These are phyloP conservation scores for Effrenium voratum DNA, from an alignment of 73 alveolate species.

Conservation along the genomic window DNA sequence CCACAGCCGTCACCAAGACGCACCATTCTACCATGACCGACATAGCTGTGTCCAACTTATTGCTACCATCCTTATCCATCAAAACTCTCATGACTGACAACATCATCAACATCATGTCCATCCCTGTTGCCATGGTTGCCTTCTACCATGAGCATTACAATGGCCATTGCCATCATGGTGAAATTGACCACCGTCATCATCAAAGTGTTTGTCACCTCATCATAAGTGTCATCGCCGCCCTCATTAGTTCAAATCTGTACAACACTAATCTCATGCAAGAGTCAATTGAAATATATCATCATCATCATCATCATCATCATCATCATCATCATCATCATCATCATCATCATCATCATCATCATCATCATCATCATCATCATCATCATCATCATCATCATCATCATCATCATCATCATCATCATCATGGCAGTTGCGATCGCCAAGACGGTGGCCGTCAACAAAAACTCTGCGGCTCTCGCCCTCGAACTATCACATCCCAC, in stretches of 20 bases:
- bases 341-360: not conserved
- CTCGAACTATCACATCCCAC: not conserved
- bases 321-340: not conserved
- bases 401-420: too few species aligned
- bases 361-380: not conserved
- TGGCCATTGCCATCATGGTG: too few species aligned
- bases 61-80: not conserved
- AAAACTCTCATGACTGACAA: not conserved
- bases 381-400: not conserved
- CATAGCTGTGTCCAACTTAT: not conserved
- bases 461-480: not conserved
- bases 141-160: too few species aligned
- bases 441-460: not conserved
- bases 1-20: not conserved
- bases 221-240: too few species aligned
- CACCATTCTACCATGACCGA: not conserved
- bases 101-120: not conserved
- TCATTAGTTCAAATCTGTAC: too few species aligned
- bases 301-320: not conserved
- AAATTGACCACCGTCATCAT: too few species aligned
- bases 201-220: too few species aligned
- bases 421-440: not conserved
- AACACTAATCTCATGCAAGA: too few species aligned
- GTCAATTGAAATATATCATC: too few species aligned
- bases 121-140: too few species aligned